Evolutionary conservation across 2,329 filamentous ascomycete species (phyloP).

Genomic region (Ceratocystis eucalypticola): DNA sequence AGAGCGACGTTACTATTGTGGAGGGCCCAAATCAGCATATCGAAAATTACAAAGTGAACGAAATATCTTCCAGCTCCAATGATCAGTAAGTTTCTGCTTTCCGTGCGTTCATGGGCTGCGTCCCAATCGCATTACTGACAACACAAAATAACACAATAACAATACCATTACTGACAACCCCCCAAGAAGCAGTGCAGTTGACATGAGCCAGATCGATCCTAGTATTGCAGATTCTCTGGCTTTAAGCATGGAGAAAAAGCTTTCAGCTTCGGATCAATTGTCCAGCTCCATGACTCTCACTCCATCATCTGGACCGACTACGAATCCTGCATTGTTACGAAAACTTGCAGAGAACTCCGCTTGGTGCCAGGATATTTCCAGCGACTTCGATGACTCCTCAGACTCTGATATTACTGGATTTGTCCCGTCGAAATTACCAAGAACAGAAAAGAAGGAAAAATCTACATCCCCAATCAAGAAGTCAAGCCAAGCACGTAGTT

Average conservation of each 20-base stretch:
- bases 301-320: not conserved
- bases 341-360: conserved; percentile 42
- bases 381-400: conserved; percentile 52
- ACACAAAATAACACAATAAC: too few species aligned
- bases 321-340: conserved; percentile 37
- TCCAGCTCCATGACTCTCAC: not conserved
- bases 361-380: conserved; percentile 45
- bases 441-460: conserved; percentile 1
- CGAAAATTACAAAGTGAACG: not conserved
- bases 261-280: not conserved
- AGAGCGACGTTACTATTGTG: conserved; percentile 1
- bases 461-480: conserved; percentile 7
- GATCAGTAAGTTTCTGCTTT: conserved; percentile 27
- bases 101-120: too few species aligned
- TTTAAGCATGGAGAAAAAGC: not conserved
- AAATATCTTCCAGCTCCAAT: not conserved
- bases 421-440: conserved; percentile 15
- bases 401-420: conserved; percentile 30
- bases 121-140: not conserved
- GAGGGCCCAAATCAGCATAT: not conserved
- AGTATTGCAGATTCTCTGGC: not conserved
- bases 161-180: not conserved
- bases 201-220: not conserved
- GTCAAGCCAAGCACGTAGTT: conserved; percentile 27
- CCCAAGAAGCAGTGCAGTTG: not conserved